Conservation (phyloP, 805 yeast species). For the Yarrowia osloensis region DNA sequence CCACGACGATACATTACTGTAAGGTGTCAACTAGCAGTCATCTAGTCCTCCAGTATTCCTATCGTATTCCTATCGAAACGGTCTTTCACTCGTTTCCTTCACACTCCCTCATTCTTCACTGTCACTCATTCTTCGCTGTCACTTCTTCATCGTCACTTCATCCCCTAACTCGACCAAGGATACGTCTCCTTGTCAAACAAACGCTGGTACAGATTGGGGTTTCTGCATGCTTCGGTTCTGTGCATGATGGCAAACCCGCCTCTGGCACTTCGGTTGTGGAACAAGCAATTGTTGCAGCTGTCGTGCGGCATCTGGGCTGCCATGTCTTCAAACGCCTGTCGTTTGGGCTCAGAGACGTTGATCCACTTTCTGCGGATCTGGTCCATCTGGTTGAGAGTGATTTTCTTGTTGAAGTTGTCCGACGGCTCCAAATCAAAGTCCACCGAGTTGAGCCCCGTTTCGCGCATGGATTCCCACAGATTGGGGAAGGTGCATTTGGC, state of each 20-base stretch:
- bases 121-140: no score
- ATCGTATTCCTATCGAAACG: no score
- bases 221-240: background rate
- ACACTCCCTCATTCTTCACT: no score
- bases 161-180: no score
- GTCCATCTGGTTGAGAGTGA: background rate
- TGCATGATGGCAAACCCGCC: slow-evolving; percentile 6
- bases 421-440: background rate
- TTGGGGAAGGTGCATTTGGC: background rate
- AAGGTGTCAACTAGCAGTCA: no score
- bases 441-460: background rate
- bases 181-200: background rate
- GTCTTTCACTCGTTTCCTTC: no score
- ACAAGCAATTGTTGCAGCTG: background rate
- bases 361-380: background rate
- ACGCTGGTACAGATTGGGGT: background rate
- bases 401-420: background rate
- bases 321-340: background rate
- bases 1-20: no score
- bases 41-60: no score
- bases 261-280: background rate
- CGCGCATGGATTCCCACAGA: background rate
- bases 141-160: no score
- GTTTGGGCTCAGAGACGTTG: background rate
- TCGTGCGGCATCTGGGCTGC: background rate